Evolutionary conservation across 2,329 filamentous ascomycete species (phyloP), one percentile per base, ranked within the genome.

Genomic region (Sphaerulina musiva): DNA sequence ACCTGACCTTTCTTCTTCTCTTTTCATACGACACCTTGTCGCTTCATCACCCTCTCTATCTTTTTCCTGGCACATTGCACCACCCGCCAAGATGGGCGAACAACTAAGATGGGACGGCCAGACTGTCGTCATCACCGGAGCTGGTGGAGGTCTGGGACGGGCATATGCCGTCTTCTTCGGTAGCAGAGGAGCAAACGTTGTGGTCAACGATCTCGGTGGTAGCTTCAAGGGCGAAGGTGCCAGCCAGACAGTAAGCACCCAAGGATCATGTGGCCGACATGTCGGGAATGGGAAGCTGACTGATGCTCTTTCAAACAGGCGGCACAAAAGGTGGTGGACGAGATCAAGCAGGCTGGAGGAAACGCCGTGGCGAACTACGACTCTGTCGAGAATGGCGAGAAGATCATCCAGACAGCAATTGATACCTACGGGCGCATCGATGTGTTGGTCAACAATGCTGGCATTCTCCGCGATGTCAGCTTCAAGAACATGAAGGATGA

Each of bases 401-500:
- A 82, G 74, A 97, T 98, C 72, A 95, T 98, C 75, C 85, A 92
- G 62, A 91, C 87, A 23, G 88, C 88, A 65, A 87, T 93, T 70
- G 77, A 88, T 72, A 78, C 77, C 53, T 93, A 85, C 69, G 88
- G 92, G 64, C 88, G 92, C 67, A 82, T 98, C 73, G 92, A 98
- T 72, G 78, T 98, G 46, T 84, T 98, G 66, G 86, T 98, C 75
- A 98, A 98, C 81, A 98, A 97, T 70, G 93, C 93, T 58, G 92
- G 93, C 68, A 97, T 97, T 69, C 80, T 95, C 57, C 86, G 92
- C 58, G 91, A 97, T 76, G 73, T 97, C 69, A 92, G 88, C 80
- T 97, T 98, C 79, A 95, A 95, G 82, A 97, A 97, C 76, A 95
- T 97, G 82, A 93, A 86, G 73, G 93, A 98, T 72, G 76, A 86